Evolutionary conservation across 2,329 filamentous ascomycete species (phyloP).

Genomic region (Penicillium brasilianum): DNA sequence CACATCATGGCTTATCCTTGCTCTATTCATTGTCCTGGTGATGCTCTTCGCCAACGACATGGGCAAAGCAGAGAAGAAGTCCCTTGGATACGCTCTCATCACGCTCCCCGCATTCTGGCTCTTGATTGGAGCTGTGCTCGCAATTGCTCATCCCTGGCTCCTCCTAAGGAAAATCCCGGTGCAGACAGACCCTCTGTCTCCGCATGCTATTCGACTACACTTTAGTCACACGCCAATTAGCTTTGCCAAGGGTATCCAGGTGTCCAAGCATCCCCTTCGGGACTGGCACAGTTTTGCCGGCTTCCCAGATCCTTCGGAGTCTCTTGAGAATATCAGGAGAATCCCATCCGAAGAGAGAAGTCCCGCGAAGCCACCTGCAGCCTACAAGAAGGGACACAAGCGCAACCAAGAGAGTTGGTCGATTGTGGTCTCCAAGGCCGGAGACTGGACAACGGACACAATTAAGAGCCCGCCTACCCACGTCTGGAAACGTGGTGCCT

Average conservation of each 20-base stretch:
- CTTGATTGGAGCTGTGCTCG: conserved; percentile 65
- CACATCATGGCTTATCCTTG: conserved; percentile 68
- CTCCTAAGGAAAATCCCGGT: conserved; percentile 70
- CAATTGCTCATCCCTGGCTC: conserved; percentile 74
- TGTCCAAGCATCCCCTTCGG: conserved; percentile 66
- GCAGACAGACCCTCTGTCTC: conserved; percentile 68
- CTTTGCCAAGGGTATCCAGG: conserved; percentile 61
- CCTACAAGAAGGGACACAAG: conserved; percentile 1
- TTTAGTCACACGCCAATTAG: conserved; percentile 67
- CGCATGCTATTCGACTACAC: conserved; percentile 73
- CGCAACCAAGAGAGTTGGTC: conserved; percentile 23
- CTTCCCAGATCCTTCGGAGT: conserved; percentile 60
- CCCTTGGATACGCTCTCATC: conserved; percentile 48
- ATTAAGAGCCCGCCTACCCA: conserved; percentile 65
- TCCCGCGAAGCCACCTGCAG: neutral
- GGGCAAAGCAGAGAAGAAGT: conserved; percentile 39
- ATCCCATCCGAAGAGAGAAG: neutral
- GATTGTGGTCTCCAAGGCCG: conserved; percentile 68
- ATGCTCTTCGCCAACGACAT: conserved; percentile 58
- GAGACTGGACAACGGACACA: conserved; percentile 72
- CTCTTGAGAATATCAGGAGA: conserved; percentile 6
- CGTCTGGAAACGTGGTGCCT: conserved; percentile 72
- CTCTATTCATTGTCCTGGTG: conserved; percentile 68
- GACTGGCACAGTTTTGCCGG: conserved; percentile 80
- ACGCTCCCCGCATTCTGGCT: conserved; percentile 68